Conservation (phyloP, 768 basidiomycete genomes). For the Trametes villosa region DNA sequence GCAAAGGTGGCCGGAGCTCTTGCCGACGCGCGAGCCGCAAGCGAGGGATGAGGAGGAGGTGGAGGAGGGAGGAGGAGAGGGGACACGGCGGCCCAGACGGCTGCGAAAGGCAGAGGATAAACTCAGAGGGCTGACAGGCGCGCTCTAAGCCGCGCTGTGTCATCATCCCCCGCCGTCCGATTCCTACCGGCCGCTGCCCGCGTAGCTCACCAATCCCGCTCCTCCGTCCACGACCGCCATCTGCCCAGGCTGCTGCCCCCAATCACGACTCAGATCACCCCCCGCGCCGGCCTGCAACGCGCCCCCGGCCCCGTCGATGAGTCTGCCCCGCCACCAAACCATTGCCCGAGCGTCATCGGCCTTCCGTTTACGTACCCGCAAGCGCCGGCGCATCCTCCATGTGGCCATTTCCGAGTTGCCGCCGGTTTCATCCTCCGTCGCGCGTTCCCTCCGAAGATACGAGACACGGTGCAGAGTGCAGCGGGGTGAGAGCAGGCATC, state of each 20-base stretch:
- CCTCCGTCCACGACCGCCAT: neutral
- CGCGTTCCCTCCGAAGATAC: too few species aligned
- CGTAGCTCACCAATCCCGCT: neutral
- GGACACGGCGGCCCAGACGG: neutral
- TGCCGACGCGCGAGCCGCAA: neutral
- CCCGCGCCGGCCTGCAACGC: neutral
- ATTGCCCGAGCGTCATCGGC: too few species aligned
- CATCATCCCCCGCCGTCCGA: conserved; percentile 18
- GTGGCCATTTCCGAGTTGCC: too few species aligned
- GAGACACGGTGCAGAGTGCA: too few species aligned
- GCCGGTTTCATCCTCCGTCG: too few species aligned
- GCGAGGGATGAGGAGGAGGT: neutral
- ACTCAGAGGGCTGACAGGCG: conserved; percentile 9
- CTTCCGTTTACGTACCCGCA: too few species aligned
- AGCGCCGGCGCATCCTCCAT: too few species aligned
- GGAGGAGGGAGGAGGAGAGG: neutral
- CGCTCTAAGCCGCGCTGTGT: conserved; percentile 18
- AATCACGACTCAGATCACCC: neutral
- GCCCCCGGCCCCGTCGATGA: too few species aligned
- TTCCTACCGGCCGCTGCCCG: conserved; percentile 14
- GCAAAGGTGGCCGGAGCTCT: conserved; percentile 7
- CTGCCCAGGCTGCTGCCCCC: neutral
- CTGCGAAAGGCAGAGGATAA: conserved; percentile 1
- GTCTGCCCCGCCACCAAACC: too few species aligned
- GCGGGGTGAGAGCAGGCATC: too few species aligned